phyloP scores from a whole-genome alignment of 1,284 basidiomycete genomes.

The Marasmius fiardii region DNA sequence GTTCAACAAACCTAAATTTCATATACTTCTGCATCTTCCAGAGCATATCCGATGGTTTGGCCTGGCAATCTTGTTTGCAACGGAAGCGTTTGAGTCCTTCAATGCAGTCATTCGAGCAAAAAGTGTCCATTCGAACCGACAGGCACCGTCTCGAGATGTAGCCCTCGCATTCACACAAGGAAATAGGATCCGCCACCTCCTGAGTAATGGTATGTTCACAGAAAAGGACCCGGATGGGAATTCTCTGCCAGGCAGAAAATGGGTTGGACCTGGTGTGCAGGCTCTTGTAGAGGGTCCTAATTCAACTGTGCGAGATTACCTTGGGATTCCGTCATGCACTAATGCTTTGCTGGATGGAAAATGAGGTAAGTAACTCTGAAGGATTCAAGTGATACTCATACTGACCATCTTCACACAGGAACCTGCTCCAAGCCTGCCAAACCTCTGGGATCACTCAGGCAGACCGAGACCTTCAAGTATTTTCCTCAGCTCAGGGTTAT shows the following conservation, averaged over 20 bases:
- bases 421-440: no score
- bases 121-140: constrained; percentile 40
- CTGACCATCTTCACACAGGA: no score
- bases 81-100: constrained; percentile 43
- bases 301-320: background rate
- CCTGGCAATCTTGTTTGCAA: constrained; percentile 36
- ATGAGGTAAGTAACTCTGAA: background rate
- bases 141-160: constrained; percentile 40
- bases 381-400: background rate
- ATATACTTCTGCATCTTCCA: constrained; percentile 30
- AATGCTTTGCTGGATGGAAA: background rate
- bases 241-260: background rate
- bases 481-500: background rate
- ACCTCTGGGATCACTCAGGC: no score
- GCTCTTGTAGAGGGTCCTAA: background rate
- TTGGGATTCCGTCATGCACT: background rate
- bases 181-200: constrained; percentile 32
- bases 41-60: constrained; percentile 32
- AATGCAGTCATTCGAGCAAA: constrained; percentile 38
- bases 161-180: constrained; percentile 29
- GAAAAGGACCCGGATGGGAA: background rate
- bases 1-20: constrained; percentile 41
- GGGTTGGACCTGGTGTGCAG: background rate
- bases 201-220: constrained; percentile 26
- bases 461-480: background rate